Conservation (phyloP, 78 protist species). For the Dictyostelium purpureum region DNA sequence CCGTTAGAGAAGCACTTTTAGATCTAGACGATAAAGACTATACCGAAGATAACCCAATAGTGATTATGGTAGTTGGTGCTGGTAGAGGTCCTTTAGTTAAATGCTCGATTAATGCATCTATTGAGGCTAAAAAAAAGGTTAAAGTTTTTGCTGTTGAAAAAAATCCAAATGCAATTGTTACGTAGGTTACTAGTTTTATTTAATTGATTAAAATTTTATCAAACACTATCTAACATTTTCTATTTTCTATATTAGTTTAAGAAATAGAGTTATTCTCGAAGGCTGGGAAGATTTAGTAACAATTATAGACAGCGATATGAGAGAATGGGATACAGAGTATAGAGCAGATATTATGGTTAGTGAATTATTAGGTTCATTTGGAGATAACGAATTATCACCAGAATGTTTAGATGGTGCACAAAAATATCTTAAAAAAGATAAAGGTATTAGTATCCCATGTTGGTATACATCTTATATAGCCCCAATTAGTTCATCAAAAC, state of each 20-base stretch:
- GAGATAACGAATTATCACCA: conserved; percentile 99
- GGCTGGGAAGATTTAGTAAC: conserved; percentile 72
- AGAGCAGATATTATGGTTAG: conserved; percentile 90
- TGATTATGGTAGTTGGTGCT: conserved; percentile 97
- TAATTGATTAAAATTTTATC: neutral
- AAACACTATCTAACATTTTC: neutral
- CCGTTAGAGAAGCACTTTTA: conserved; percentile 14
- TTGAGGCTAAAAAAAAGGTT: conserved; percentile 31
- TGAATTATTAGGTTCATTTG: conserved; percentile 98
- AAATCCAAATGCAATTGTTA: conserved; percentile 97
- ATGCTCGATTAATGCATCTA: conserved; percentile 57
- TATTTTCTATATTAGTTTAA: neutral
- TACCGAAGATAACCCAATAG: neutral
- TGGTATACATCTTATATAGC: conserved; percentile 91
- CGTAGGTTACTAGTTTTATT: conserved; percentile 50
- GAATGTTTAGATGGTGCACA: conserved; percentile 99
- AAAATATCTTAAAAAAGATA: conserved; percentile 71
- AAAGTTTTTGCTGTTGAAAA: conserved; percentile 96
- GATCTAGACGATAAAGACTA: neutral
- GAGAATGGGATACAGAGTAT: conserved; percentile 38
- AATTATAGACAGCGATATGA: conserved; percentile 78
- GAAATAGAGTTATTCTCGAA: neutral
- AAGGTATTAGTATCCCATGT: conserved; percentile 93
- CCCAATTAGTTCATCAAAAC: conserved; percentile 82
- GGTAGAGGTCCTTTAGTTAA: conserved; percentile 99